These are phyloP conservation scores for Rhizoctonia solani DNA, from an alignment of 1,284 basidiomycete genomes.

Conservation along the genomic window DNA sequence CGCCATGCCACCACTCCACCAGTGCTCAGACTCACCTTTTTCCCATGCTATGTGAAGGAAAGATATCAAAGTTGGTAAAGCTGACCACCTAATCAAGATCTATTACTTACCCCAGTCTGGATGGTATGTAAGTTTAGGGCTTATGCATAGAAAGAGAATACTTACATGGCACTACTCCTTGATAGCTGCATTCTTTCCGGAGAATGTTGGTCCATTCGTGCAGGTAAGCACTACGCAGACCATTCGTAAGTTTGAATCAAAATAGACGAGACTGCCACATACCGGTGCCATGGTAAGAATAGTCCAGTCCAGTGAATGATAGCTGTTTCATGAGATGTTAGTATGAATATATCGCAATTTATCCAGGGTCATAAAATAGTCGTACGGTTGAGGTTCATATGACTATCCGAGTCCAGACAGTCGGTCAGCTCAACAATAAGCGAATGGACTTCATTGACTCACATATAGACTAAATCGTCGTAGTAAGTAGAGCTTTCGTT, in stretches of 20 bases:
- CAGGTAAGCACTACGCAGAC: constrained; percentile 14
- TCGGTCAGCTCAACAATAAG: neutral
- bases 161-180: neutral
- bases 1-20: too few relatives aligned
- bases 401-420: neutral
- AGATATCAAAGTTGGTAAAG: too few relatives aligned
- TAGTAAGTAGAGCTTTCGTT: neutral
- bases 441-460: neutral
- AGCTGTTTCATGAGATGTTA: neutral
- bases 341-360: neutral
- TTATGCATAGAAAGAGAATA: too few relatives aligned
- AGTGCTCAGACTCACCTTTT: constrained; percentile 3
- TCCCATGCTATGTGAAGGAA: constrained; percentile 28
- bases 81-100: neutral
- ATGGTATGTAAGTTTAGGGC: too few relatives aligned
- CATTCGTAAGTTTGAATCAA: too few relatives aligned
- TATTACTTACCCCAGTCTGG: constrained; percentile 15
- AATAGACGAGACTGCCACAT: neutral
- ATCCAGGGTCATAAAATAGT: neutral
- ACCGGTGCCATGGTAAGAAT: neutral
- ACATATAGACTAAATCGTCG: neutral
- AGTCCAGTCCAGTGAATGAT: neutral
- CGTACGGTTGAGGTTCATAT: neutral
- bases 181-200: neutral
- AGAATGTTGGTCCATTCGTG: constrained; percentile 21